Percentiles rank a stretch among this genome's conserved stretches.
Conservation (phyloP, 805 yeast genomes). For the Myxozyma lipomycoides region DNA sequence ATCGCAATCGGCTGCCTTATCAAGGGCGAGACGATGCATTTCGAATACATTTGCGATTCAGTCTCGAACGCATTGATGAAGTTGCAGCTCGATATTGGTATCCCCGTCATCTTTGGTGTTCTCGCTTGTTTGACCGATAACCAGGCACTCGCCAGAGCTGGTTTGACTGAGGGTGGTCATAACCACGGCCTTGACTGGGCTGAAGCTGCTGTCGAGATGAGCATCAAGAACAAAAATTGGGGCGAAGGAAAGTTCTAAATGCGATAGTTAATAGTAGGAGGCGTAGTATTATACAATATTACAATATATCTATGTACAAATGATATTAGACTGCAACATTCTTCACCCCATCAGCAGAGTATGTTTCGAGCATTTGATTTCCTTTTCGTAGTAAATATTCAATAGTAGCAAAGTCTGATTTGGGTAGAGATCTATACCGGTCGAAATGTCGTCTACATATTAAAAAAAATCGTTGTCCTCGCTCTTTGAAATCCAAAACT, state of each 20-base stretch:
- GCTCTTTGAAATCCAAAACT: background rate
- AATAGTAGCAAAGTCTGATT: constrained; percentile 77
- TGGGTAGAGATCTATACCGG: constrained; percentile 53
- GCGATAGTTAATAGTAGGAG: too few species aligned
- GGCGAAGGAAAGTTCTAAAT: constrained; percentile 20
- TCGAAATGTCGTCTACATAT: constrained; percentile 50
- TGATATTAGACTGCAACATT: constrained; percentile 44
- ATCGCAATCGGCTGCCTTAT: constrained; percentile 92
- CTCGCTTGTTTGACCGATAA: constrained; percentile 90
- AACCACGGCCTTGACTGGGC: constrained; percentile 99
- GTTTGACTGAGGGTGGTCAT: constrained; percentile 61
- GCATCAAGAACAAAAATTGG: constrained; percentile 33
- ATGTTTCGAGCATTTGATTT: constrained; percentile 64
- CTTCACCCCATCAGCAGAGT: constrained; percentile 64
- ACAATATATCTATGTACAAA: background rate
- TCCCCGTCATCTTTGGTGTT: constrained; percentile 90
- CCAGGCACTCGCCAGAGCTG: constrained; percentile 92
- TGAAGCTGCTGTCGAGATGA: constrained; percentile 98
- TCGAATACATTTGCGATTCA: constrained; percentile 92
- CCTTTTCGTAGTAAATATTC: constrained; percentile 83
- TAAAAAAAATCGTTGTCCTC: background rate
- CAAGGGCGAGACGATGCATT: constrained; percentile 97
- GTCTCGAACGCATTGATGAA: constrained; percentile 81
- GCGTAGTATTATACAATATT: constrained; percentile 1
- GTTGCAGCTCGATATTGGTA: constrained; percentile 60